Conservation (phyloP, 108 stramenopile species). For the Pseudonitzschia multistriata region DNA sequence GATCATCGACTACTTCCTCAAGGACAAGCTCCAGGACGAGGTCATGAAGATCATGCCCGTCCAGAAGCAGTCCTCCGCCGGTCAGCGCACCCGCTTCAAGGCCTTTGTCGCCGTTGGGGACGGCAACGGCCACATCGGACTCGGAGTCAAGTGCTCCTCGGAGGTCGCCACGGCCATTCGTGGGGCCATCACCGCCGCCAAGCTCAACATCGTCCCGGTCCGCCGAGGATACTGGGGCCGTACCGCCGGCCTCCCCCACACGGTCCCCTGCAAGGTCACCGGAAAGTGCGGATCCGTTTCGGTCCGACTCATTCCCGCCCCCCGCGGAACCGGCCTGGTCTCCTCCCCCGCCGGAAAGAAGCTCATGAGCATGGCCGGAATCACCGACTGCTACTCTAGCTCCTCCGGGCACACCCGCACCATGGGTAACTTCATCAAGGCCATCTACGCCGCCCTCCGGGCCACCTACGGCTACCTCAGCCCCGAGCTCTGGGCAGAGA, state of each 20-base stretch:
- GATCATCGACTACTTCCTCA: constrained; percentile 97
- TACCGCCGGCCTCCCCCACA: constrained; percentile 94
- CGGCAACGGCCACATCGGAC: constrained; percentile 96
- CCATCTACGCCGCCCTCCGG: constrained; percentile 95
- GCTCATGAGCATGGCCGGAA: constrained; percentile 98
- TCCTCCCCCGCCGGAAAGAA: constrained; percentile 99
- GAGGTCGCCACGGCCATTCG: constrained; percentile 99
- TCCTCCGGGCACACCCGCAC: constrained; percentile 98
- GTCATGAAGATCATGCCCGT: constrained; percentile 99
- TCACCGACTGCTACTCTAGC: constrained; percentile 94
- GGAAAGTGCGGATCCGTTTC: constrained; percentile 99
- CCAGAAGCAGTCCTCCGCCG: constrained; percentile 99
- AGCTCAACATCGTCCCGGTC: constrained; percentile 97
- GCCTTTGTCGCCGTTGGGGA: constrained; percentile 99
- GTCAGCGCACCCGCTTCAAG: constrained; percentile 99
- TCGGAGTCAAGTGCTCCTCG: constrained; percentile 98
- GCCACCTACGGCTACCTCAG: constrained; percentile 98
- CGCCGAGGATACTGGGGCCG: constrained; percentile 99
- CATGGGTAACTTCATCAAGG: constrained; percentile 99
- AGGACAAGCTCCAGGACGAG: constrained; percentile 98
- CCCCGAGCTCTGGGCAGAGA: constrained; percentile 99
- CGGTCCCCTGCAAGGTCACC: constrained; percentile 99
- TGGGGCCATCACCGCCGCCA: constrained; percentile 98
- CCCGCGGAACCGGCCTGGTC: constrained; percentile 99
- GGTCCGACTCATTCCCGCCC: constrained; percentile 99